Percentiles rank a stretch among this genome's conserved stretches.
phyloP scores from a whole-genome alignment of 2,329 filamentous ascomycete species.

The Arthrinium phaeospermum region DNA sequence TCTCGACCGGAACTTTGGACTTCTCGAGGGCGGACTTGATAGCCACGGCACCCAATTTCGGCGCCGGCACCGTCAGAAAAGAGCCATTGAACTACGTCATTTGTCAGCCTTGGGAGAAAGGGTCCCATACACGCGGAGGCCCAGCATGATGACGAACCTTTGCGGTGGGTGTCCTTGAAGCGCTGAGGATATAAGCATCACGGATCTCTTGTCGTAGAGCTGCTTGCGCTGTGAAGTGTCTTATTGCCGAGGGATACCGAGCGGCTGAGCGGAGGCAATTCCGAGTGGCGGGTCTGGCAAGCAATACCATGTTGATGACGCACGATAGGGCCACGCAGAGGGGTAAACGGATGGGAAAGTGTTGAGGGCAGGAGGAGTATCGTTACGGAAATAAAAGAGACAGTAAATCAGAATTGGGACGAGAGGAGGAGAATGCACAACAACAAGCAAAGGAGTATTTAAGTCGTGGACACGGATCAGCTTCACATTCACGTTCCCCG shows the following conservation, averaged over 20 bases:
- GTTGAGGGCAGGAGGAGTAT: neutral
- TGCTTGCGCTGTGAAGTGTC: constrained; percentile 53
- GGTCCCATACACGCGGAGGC: neutral
- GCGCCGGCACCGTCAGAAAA: constrained; percentile 80
- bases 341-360: neutral
- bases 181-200: constrained; percentile 93
- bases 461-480: neutral
- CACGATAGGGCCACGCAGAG: neutral
- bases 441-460: neutral
- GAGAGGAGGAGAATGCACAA: neutral
- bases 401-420: neutral
- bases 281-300: constrained; percentile 31
- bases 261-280: constrained; percentile 29
- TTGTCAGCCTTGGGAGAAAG: constrained; percentile 20
- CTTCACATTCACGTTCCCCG: constrained; percentile 15
- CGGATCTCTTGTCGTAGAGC: constrained; percentile 71
- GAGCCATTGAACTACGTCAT: constrained; percentile 87
- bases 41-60: constrained; percentile 86
- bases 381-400: too few relatives aligned
- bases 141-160: constrained; percentile 63
- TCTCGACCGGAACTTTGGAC: constrained; percentile 79
- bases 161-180: constrained; percentile 84
- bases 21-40: constrained; percentile 91
- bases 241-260: constrained; percentile 36
- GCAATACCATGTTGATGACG: constrained; percentile 25